Percentiles rank a stretch among this genome's conserved stretches.
Evolutionary conservation across 1,284 basidiomycete species (phyloP).

Genomic region (Leccinum subspadiceum): DNA sequence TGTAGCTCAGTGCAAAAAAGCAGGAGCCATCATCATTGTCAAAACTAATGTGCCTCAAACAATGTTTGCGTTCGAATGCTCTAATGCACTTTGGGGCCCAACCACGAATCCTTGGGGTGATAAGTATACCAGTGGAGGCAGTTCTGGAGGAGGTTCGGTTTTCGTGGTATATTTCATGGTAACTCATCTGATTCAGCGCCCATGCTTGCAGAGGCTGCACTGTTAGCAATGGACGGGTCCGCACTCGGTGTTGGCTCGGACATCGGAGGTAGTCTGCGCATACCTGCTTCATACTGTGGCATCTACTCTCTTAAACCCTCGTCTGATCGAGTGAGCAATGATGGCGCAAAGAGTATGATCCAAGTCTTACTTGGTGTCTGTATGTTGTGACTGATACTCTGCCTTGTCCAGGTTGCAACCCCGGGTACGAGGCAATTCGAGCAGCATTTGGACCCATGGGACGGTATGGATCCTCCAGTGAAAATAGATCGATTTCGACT

Average conservation of each 20-base stretch:
- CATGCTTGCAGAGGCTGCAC: constrained; percentile 53
- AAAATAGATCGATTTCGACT: background rate
- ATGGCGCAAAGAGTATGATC: constrained; percentile 47
- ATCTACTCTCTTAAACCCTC: constrained; percentile 80
- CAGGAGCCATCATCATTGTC: constrained; percentile 55
- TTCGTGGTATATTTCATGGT: background rate
- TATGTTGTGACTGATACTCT: constrained; percentile 1
- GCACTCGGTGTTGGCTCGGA: constrained; percentile 80
- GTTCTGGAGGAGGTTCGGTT: constrained; percentile 61
- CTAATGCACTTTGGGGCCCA: constrained; percentile 80
- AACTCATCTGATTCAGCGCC: constrained; percentile 1
- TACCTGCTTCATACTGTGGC: constrained; percentile 81
- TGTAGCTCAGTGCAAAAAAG: constrained; percentile 42
- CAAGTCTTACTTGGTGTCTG: background rate
- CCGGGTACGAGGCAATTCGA: constrained; percentile 68
- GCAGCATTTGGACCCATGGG: constrained; percentile 73
- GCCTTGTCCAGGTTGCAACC: constrained; percentile 41
- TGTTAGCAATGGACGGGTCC: constrained; percentile 74
- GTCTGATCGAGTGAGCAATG: constrained; percentile 46
- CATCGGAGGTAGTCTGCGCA: constrained; percentile 74
- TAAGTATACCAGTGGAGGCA: constrained; percentile 71
- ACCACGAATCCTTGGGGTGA: constrained; percentile 71
- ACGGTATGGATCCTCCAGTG: constrained; percentile 40
- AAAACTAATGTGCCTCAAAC: constrained; percentile 85
- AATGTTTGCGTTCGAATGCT: constrained; percentile 83